Evolutionary conservation across 805 yeast species (phyloP), one percentile per base, ranked within the genome.

Genomic region (Sugiyamaella marilandica): DNA sequence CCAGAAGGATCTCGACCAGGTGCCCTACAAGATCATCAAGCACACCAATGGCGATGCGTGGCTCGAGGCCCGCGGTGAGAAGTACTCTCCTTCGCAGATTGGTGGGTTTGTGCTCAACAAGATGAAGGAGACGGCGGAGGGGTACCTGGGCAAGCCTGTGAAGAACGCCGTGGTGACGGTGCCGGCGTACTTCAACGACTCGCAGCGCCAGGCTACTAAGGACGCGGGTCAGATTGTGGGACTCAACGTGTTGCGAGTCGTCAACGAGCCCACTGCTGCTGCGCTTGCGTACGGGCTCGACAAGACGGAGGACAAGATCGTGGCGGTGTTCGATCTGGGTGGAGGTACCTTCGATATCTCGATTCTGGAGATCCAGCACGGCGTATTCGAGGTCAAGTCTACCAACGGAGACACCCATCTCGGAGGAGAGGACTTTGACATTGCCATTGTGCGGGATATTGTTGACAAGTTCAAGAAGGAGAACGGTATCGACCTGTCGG

Each of bases 301-400:
- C 76, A 86, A 85, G 78, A 81, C 78, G 69, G 86, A 84, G 66
- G 84, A 80, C 63, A 84, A 83, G 75, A 85, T 86, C 58, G 95
- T 90, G 65, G 97, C 97, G 58, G 97, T 90, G 61, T 90, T 91
- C 77, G 97, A 90, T 76, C 81, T 90, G 69, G 97, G 97, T 83
- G 97, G 97, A 74, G 97, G 97, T 83, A 90, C 97, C 67, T 90
- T 90, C 72, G 97, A 90, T 85, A 85, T 90, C 74, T 90, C 97
- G 65, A 87, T 90, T 71, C 81, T 90, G 70, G 97, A 91, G 79
- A 91, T 90, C 66, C 96, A 91, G 76, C 89, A 90, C 70, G 97
- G 97, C 80, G 97, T 90, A 62, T 90, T 90, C 67, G 97, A 90
- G 80, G 97, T 90, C 72, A 90, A 90, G 78, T 88, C 97, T 58